Evolutionary conservation across 192 early-diverging fungal genomes (phyloP).

Genomic region (Coemansia sp.): DNA sequence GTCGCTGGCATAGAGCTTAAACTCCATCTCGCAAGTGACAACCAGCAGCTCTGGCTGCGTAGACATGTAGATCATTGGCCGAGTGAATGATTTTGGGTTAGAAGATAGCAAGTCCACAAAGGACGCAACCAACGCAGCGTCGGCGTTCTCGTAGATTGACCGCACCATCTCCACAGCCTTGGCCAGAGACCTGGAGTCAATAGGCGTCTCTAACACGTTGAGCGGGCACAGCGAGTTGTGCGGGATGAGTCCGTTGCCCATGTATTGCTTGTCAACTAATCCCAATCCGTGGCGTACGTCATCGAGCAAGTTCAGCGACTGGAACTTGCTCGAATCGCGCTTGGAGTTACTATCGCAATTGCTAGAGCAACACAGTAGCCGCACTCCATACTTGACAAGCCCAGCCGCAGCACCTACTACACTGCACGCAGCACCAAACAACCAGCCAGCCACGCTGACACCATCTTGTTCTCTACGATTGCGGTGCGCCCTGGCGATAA

Average conservation of each 20-base stretch:
- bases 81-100: slow-evolving; percentile 37
- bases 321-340: slow-evolving; percentile 9
- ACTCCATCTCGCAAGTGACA: slow-evolving; percentile 41
- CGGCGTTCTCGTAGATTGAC: slow-evolving; percentile 24
- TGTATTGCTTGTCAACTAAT: slow-evolving; percentile 29
- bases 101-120: slow-evolving; percentile 43
- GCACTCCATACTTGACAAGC: neutral
- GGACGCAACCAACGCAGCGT: slow-evolving; percentile 34
- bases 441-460: neutral
- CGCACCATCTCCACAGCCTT: slow-evolving; percentile 9
- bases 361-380: neutral
- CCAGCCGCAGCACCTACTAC: neutral
- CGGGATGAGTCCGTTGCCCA: slow-evolving; percentile 47
- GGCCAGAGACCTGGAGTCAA: slow-evolving; percentile 18
- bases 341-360: neutral
- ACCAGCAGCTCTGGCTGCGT: slow-evolving; percentile 33
- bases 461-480: slow-evolving; percentile 15
- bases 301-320: slow-evolving; percentile 37
- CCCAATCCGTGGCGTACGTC: slow-evolving; percentile 44
- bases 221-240: slow-evolving; percentile 37
- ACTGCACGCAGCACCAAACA: neutral
- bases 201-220: slow-evolving; percentile 30
- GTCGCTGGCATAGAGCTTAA: slow-evolving; percentile 40
- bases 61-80: slow-evolving; percentile 39
- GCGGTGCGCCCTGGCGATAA: slow-evolving; percentile 40